Base-by-base conservation (phyloP, 768 basidiomycete species). In the Termitomyces sp. region DNA sequence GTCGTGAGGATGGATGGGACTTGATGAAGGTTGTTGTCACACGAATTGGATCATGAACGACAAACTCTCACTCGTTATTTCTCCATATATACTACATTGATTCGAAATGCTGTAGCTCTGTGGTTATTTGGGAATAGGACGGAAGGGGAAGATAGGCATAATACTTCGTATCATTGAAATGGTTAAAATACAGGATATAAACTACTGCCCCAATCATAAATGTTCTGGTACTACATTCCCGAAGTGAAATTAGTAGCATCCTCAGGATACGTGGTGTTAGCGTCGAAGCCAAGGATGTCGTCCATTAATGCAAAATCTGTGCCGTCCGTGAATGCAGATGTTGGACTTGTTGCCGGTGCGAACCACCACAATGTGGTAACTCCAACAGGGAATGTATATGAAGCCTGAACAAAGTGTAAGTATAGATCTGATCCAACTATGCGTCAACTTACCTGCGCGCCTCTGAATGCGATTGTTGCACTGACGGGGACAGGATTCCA, bases 301-400 rank as follows among this genome's bases (percentile, higher is more conserved):
- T 62, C 58, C 3, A 28, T 35, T 6, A 45, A 55, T 18, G 38
- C 51, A 22, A 50, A 62, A 16, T 54, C 15, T 20, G 44, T 39
- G 32, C 40, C 65, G 18, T 62, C 58, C 1, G 7, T 24, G 6
- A 57, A 55, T 20, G 36, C 55, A 36, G 55, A 54, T 13, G 44
- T 33, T 9, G 44, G 39, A 16, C 63, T 22, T 7, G 60, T 62
- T 40, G 63, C 63, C 16, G 66, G 66, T 7, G 67, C 80, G 61
- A 75, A 81, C 81, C 80, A 83, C 81, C 80, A 83, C 9, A 84
- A 67, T 7, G 82, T 84, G 0, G 81, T 82, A 4, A 91, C 85
- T 32, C 90, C 90, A 15, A 91, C 88, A 2, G 90, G 89, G 77
- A 92, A 92, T 3, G 87, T 89, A 70, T 89, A 89, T 1, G 76